Conservation (phyloP, 2,329 filamentous ascomycete genomes). For the Clonostachys solani region DNA sequence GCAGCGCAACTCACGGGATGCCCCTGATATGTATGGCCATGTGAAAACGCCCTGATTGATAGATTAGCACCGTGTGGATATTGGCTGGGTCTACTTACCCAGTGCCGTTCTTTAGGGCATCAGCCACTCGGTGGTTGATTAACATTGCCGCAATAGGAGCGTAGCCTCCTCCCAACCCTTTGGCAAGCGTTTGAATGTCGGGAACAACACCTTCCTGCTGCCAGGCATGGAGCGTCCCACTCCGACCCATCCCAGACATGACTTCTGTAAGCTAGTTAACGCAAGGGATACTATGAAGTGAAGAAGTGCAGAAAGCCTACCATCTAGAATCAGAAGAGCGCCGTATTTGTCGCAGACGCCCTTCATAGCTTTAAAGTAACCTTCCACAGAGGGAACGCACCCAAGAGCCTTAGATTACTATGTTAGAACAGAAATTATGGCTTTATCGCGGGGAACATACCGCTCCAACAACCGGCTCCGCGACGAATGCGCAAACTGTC, state of each 20-base stretch:
- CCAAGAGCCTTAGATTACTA: slow-evolving; percentile 35
- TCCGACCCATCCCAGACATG: slow-evolving; percentile 15
- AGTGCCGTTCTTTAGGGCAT: slow-evolving; percentile 28
- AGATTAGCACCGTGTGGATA: not conserved
- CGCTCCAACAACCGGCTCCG: slow-evolving; percentile 68
- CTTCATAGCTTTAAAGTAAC: slow-evolving; percentile 67
- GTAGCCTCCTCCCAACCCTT: slow-evolving; percentile 62
- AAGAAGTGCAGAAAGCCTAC: not conserved
- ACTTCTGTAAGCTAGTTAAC: slow-evolving; percentile 4
- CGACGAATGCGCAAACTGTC: slow-evolving; percentile 66
- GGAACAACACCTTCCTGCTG: slow-evolving; percentile 53
- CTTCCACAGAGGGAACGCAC: slow-evolving; percentile 58
- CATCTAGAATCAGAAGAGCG: slow-evolving; percentile 65
- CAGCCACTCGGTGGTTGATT: slow-evolving; percentile 41
- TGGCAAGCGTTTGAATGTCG: slow-evolving; percentile 63
- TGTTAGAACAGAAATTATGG: not conserved
- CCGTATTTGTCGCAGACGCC: slow-evolving; percentile 65
- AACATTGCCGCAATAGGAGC: slow-evolving; percentile 53
- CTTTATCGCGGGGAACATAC: slow-evolving; percentile 26
- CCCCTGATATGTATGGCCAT: slow-evolving; percentile 15
- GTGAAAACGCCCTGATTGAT: slow-evolving; percentile 7
- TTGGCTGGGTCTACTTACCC: slow-evolving; percentile 5
- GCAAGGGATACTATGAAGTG: not conserved
- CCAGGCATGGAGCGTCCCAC: slow-evolving; percentile 30
- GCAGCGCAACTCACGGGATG: slow-evolving; percentile 18